Base-by-base conservation (phyloP, 345 rosid species). In the Eucalyptus sideroxylon region DNA sequence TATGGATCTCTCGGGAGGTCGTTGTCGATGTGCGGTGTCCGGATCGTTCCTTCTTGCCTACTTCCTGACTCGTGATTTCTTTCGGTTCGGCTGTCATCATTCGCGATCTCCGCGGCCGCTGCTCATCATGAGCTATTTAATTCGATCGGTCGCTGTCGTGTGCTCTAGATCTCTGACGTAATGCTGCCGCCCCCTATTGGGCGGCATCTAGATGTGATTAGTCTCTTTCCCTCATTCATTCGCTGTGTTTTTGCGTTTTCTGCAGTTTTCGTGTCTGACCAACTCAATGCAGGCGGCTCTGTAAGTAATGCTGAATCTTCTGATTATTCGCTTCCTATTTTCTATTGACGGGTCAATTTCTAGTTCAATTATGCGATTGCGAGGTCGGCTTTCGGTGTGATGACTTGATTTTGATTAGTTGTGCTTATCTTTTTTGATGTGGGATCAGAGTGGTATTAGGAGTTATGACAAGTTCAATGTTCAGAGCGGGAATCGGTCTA, bases 221-320 rank as follows among this genome's bases (percentile, higher is more conserved):
- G 87, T 45, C 62, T 40, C 47, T 59, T 9, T 53, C 87, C 14
- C 90, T 83, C 87, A 37, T 56, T 77, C 85, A 40, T 77, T 77
- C 16, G 85, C 23, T 40, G 85, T 31, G 27, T 88, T 89, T 88
- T 91, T 62, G 80, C 67, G 69, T 72, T 86, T 65, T 90, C 88
- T 81, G 89, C 93, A 97, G 99, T 95, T 91, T 92, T 90, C 80
- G 92, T 91, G 89, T 91, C 96, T 89, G 93, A 92, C 44, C 96
- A 93, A 51, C 92, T 89, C 49, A 87, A 90, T 88, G 90, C 96
- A 8, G 59, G 59, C 3, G 89, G 88, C 91, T 82, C 95, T 37
- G 99, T 97, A 91, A 93, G 99, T 86, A 50, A 89, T 90, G 87
- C 50, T 45, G 85, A 40, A 77, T 80, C 77, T 88, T 69, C 90